phyloP scores from a whole-genome alignment of 805 yeast genomes.

The Soucietia sequanensis region DNA sequence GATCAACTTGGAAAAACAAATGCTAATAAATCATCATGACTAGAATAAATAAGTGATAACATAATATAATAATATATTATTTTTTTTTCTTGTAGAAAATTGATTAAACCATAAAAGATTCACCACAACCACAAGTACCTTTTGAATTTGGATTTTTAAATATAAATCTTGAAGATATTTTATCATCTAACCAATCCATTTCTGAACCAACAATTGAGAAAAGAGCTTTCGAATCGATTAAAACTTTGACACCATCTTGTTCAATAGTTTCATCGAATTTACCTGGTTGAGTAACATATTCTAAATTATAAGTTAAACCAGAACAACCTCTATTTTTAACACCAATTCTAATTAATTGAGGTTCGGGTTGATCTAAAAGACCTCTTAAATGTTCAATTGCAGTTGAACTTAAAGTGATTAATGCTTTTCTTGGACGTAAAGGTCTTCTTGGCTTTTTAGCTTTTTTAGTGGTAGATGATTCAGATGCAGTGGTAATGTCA shows the following conservation, averaged over 20 bases:
- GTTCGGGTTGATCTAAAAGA: constrained; percentile 76
- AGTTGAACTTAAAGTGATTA: constrained; percentile 72
- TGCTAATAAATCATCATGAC: too few species aligned
- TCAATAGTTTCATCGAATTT: constrained; percentile 91
- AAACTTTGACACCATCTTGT: constrained; percentile 90
- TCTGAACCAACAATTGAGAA: constrained; percentile 95
- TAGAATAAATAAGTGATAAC: too few species aligned
- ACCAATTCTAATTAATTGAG: constrained; percentile 86
- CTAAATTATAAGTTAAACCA: constrained; percentile 87
- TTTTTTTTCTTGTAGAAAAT: too few species aligned
- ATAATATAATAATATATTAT: too few species aligned
- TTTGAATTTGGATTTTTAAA: constrained; percentile 95
- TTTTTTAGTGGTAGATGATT: constrained; percentile 6
- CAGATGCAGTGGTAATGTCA: constrained; percentile 5
- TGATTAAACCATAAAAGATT: constrained; percentile 89
- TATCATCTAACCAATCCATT: constrained; percentile 98
- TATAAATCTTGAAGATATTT: constrained; percentile 81
- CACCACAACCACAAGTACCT: constrained; percentile 99
- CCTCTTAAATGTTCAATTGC: constrained; percentile 73
- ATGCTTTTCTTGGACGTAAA: constrained; percentile 84
- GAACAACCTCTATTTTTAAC: constrained; percentile 98
- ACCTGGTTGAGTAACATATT: constrained; percentile 87
- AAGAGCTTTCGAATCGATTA: constrained; percentile 93
- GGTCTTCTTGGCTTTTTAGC: constrained; percentile 51
- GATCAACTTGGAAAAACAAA: too few species aligned